Evolutionary conservation across 495 filamentous ascomycete genomes (phyloP).

Genomic region (Hypoxylon fuscum): DNA sequence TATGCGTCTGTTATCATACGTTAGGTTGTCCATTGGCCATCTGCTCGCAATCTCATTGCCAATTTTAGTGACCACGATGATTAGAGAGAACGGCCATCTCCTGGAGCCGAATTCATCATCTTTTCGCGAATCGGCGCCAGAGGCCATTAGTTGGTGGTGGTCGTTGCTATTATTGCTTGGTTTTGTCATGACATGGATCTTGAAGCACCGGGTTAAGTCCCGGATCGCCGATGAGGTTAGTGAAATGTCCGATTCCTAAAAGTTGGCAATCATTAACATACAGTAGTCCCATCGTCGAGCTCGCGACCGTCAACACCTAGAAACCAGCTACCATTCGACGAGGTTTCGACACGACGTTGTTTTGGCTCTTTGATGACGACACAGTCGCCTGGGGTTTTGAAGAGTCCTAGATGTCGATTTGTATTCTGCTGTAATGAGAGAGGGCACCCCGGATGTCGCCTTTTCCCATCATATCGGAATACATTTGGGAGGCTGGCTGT

Average conservation of each 20-base stretch:
- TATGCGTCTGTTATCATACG: slow-evolving; percentile 9
- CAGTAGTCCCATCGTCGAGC: not conserved
- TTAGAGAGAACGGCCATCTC: slow-evolving; percentile 18
- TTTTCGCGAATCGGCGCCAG: not conserved
- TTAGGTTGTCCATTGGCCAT: slow-evolving; percentile 17
- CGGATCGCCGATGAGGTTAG: slow-evolving; percentile 8
- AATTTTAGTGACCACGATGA: slow-evolving; percentile 15
- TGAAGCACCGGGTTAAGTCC: slow-evolving; percentile 17
- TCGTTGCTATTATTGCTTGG: slow-evolving; percentile 22
- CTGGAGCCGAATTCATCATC: not conserved
- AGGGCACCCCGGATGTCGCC: not conserved
- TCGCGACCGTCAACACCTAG: slow-evolving; percentile 1
- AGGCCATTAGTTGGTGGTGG: slow-evolving; percentile 20
- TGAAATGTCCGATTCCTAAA: not conserved
- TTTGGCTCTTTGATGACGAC: slow-evolving; percentile 11
- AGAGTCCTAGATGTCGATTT: not conserved
- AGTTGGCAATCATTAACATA: slow-evolving; percentile 7
- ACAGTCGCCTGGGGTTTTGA: not conserved
- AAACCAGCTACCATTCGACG: not conserved
- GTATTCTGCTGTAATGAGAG: not conserved
- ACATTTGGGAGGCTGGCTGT: not conserved
- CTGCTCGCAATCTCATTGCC: slow-evolving; percentile 22
- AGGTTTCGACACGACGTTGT: slow-evolving; percentile 7
- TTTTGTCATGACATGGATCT: slow-evolving; percentile 31
- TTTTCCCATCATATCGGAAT: not conserved